phyloP scores from a whole-genome alignment of 768 basidiomycete genomes.

The Amanita rimosa region DNA sequence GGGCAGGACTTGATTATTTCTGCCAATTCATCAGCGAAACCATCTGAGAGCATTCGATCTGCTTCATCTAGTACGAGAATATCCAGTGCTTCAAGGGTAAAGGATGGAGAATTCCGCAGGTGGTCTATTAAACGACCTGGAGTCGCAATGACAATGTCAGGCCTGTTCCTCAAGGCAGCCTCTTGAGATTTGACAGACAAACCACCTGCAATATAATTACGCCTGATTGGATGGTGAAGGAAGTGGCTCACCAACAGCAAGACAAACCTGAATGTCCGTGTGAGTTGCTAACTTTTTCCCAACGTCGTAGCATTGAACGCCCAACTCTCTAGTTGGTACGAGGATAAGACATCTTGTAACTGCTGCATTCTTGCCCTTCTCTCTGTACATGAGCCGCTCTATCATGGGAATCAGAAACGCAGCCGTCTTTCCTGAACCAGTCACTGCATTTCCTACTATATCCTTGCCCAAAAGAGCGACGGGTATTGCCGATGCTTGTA shows the following conservation, averaged over 20 bases:
- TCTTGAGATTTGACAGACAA: conserved; percentile 92
- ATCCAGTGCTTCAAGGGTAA: conserved; percentile 86
- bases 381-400: conserved; percentile 87
- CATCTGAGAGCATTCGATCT: conserved; percentile 92
- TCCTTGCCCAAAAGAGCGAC: conserved; percentile 92
- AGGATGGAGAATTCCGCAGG: conserved; percentile 88
- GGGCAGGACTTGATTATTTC: conserved; percentile 94
- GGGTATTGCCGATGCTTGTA: conserved; percentile 90
- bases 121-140: conserved; percentile 98
- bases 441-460: conserved; percentile 90
- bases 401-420: conserved; percentile 93
- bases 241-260: conserved; percentile 70
- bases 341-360: conserved; percentile 86
- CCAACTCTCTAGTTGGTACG: conserved; percentile 91
- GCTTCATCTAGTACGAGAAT: conserved; percentile 95
- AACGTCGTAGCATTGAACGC: conserved; percentile 92
- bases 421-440: conserved; percentile 97
- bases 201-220: conserved; percentile 46
- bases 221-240: not conserved
- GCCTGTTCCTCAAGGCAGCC: conserved; percentile 68
- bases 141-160: conserved; percentile 93
- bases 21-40: conserved; percentile 87
- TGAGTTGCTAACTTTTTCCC: conserved; percentile 74
- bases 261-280: conserved; percentile 83
- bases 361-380: conserved; percentile 78